Conservation (phyloP, 495 filamentous ascomycete genomes). For the Aspergillus bertholletiae region DNA sequence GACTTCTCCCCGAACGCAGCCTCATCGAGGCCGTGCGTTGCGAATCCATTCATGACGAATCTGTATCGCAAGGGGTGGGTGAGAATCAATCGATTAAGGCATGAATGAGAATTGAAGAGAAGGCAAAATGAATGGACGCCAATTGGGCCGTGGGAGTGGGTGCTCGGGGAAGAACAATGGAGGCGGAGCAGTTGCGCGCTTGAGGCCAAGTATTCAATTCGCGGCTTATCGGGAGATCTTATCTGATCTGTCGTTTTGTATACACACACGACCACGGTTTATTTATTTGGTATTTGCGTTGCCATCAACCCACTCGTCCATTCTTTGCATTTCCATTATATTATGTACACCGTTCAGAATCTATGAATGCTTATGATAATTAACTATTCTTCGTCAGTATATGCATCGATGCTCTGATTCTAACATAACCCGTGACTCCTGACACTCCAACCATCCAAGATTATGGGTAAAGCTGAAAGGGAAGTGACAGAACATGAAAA, state of each 20-base stretch:
- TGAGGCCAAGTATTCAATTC: constrained; percentile 39
- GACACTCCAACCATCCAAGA: not conserved
- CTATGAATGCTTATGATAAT: not conserved
- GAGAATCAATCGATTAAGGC: constrained; percentile 15
- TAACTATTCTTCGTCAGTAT: constrained; percentile 7
- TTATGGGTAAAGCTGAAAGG: not conserved
- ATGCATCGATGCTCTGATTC: constrained; percentile 8
- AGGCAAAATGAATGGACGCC: not conserved
- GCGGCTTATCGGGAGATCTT: not conserved
- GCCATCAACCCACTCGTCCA: no score
- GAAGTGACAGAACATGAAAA: constrained; percentile 7
- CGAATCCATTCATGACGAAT: constrained; percentile 65
- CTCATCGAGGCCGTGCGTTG: constrained; percentile 68
- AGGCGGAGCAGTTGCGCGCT: constrained; percentile 21
- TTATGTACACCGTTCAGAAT: not conserved
- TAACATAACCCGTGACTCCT: constrained; percentile 6
- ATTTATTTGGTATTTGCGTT: no score
- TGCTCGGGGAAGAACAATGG: constrained; percentile 10
- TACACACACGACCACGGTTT: no score
- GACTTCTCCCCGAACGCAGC: constrained; percentile 73
- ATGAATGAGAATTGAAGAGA: constrained; percentile 19
- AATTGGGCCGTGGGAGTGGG: not conserved
- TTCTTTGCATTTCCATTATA: not conserved
- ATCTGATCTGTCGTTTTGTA: not conserved
- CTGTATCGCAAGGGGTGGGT: constrained; percentile 6